Percentiles rank a stretch among this genome's conserved stretches.
These are phyloP conservation scores for Mrakia gelida DNA, from an alignment of 768 basidiomycete genomes.

Conservation along the genomic window DNA sequence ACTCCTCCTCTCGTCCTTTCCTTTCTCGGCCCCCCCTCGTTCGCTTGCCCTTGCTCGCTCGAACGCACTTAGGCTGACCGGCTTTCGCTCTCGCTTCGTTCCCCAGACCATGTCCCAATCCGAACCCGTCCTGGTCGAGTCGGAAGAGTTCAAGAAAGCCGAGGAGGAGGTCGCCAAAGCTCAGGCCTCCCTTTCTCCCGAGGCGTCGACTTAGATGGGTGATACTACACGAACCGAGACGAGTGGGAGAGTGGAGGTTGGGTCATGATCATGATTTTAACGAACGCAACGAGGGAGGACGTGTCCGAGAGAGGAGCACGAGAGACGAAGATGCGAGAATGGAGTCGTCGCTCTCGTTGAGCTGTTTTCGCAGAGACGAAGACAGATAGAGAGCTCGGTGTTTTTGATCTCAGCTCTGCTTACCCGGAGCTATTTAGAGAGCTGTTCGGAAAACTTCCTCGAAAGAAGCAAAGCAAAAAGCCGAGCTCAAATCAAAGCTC, in stretches of 20 bases:
- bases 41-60: not conserved
- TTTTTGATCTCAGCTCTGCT: too few relatives aligned
- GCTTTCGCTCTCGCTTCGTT: not conserved
- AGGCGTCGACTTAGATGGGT: too few relatives aligned
- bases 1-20: not conserved
- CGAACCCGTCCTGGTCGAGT: constrained; percentile 27
- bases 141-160: constrained; percentile 31
- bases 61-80: not conserved
- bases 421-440: too few relatives aligned
- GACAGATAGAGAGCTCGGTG: too few relatives aligned
- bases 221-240: not conserved
- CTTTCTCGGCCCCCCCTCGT: too few relatives aligned
- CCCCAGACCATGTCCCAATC: constrained; percentile 23
- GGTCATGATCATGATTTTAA: not conserved
- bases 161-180: constrained; percentile 5
- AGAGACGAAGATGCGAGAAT: too few relatives aligned
- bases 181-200: not conserved
- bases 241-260: not conserved
- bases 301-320: too few relatives aligned
- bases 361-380: not conserved
- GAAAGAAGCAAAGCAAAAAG: too few relatives aligned
- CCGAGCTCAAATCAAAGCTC: not conserved
- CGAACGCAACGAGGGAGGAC: too few relatives aligned
- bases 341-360: too few relatives aligned
- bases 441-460: too few relatives aligned